Base-by-base conservation (phyloP, 305 asterid genomes). In the Fraxinus dipetala region DNA sequence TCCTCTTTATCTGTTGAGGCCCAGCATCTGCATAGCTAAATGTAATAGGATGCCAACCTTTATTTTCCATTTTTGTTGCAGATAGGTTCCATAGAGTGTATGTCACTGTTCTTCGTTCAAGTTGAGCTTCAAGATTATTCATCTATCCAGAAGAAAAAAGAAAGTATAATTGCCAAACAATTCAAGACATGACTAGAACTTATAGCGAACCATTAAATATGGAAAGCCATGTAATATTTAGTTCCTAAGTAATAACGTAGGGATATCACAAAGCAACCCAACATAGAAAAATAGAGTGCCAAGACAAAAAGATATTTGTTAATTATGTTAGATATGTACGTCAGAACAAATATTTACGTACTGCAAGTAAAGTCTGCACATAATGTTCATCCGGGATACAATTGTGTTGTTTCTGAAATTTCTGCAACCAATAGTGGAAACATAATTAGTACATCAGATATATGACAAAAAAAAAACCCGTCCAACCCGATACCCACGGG, bases 381-480 rank as follows among this genome's bases (percentile, higher is more conserved):
- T 94, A 96, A 85, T 96, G 98, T 89, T 96, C 99, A 88, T 96
- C 99, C 0, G 99, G 99, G 84, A 96, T 93, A 84, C 98, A 94
- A 87, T 96, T 89, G 87, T 94, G 98, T 91, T 93, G 98, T 87
- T 94, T 92, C 89, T 92, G 97, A 90, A 90, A 95, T 87, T 90
- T 96, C 99, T 96, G 99, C 91, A 85, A 80, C 76, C 61, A 79
- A 84, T 59, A 79, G 65, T 30, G 30, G 18, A 40, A 76, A 84
- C 34, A 34, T 75, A 35, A 81, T 79, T 79, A 78, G 81, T 48
- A 36, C 79, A 75, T 38, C 22, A 32, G 24, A n/a, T 31, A 70
- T 48, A 48, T 48, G 6, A 48, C 59, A 45, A 48, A 48, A 45
- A 48, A 48, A 48, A 48, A 48, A 5, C 6, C 6, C 7, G 2